Evolutionary conservation across 768 basidiomycete genomes (phyloP).

Genomic region (Trametopsis cervina): DNA sequence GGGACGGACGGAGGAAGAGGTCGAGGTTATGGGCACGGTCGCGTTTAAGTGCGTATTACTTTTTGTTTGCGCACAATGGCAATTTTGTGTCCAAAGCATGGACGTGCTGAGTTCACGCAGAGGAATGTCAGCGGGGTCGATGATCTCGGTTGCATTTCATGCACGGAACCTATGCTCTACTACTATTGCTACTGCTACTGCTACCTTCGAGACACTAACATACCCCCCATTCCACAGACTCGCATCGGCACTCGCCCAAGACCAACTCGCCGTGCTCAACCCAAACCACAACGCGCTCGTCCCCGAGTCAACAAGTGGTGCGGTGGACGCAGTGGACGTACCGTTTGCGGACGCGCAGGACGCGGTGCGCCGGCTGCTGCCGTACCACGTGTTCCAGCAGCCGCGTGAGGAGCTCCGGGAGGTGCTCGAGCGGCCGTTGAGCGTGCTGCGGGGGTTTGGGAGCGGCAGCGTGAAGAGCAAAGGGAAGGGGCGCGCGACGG

Average conservation of each 20-base stretch:
- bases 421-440: not conserved
- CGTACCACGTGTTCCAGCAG: slow-evolving; percentile 77
- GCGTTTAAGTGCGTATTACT: slow-evolving; percentile 39
- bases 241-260: slow-evolving; percentile 35
- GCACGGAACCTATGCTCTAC: too few relatives aligned
- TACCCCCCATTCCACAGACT: not conserved
- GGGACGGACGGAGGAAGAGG: slow-evolving; percentile 44
- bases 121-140: too few relatives aligned
- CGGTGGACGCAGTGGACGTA: too few relatives aligned
- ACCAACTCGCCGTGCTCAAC: slow-evolving; percentile 52
- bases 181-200: too few relatives aligned
- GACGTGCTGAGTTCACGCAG: too few relatives aligned
- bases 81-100: too few relatives aligned
- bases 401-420: slow-evolving; percentile 53
- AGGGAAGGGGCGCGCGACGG: slow-evolving; percentile 56
- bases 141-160: too few relatives aligned
- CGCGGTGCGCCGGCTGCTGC: slow-evolving; percentile 63
- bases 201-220: not conserved
- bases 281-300: too few relatives aligned
- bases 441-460: not conserved
- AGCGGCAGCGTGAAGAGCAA: slow-evolving; percentile 28
- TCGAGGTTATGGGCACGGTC: slow-evolving; percentile 37
- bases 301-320: too few relatives aligned
- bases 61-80: too few relatives aligned
- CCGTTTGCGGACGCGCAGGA: slow-evolving; percentile 61